Evolutionary conservation across 495 filamentous ascomycete genomes (phyloP), one percentile per base, ranked within the genome.

Genomic region (Entonaema liquescens): DNA sequence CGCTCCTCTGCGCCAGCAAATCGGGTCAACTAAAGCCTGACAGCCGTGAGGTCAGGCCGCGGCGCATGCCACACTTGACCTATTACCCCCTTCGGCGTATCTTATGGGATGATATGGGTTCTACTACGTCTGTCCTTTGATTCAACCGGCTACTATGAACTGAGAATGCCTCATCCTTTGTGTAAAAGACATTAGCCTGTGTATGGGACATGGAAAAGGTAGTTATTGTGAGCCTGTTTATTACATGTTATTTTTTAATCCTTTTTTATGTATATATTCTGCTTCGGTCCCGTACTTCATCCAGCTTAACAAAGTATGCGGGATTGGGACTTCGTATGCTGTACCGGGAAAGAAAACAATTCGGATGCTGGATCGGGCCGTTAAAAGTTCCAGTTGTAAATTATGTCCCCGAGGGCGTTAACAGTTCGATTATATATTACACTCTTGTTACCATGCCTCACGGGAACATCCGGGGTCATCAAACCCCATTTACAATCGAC

Each of bases 1-100:
- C 53, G 26, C 61, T 70, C 61, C 26, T 49, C 59, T 56, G 57
- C 67, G 59, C 12, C 42, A 60, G 47, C 61, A 38, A 56, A 59
- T 56, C 26, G 17, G 54, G 31, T 26, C 49, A 15, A 21, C 9
- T 28, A 19, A 3, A 8, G 15, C 26, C 17, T 19, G 12, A 5
- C 12, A 12, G 11, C 15, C 0, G 15, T 19, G 19, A 65, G 8
- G 54, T n/a, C 8, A 49, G 36, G 19, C 47, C 36, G 62, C 42
- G 54, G 47, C 42, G 59, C 38, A 65, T 40, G 44, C 42, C 17
- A 15, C 21, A 59, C 9, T 19, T 28, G 40, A 23, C 44, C 26
- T 15, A 2, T 53, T 47, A 13, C 33, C 35, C 9, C 25, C 35
- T 44, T 19, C 13, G 26, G 31, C 55, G 40, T 29, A 8, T 56